Evolutionary conservation across 1,284 basidiomycete species (phyloP).

Genomic region (Boletus mariae): DNA sequence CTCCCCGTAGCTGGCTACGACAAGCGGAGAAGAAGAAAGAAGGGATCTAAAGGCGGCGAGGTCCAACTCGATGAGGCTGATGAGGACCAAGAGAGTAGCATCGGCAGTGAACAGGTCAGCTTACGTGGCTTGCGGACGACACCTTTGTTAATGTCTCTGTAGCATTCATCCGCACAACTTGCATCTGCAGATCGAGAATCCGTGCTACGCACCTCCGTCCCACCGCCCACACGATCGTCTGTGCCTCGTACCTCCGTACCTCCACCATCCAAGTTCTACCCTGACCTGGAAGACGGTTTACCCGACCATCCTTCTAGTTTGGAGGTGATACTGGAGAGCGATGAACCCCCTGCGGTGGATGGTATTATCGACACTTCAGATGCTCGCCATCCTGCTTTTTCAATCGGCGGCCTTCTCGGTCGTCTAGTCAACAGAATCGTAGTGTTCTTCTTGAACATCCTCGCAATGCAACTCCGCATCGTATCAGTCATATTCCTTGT

Average conservation of each 20-base stretch:
- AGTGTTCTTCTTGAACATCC: slow-evolving; percentile 37
- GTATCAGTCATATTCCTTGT: slow-evolving; percentile 25
- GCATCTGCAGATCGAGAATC: slow-evolving; percentile 17
- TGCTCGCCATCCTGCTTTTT: slow-evolving; percentile 33
- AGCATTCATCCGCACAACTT: slow-evolving; percentile 35
- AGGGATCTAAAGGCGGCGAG: slow-evolving; percentile 33
- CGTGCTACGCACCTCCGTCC: slow-evolving; percentile 20
- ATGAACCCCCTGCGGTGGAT: slow-evolving; percentile 41
- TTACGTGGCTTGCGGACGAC: neutral
- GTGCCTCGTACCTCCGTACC: slow-evolving; percentile 35
- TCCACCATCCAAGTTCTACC: slow-evolving; percentile 30
- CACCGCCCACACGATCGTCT: slow-evolving; percentile 30
- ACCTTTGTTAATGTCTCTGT: slow-evolving; percentile 9
- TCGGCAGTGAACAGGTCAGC: slow-evolving; percentile 36
- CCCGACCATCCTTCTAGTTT: slow-evolving; percentile 46
- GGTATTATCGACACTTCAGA: slow-evolving; percentile 27
- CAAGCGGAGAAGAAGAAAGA: slow-evolving; percentile 47
- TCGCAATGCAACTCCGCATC: slow-evolving; percentile 34
- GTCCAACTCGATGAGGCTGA: slow-evolving; percentile 27
- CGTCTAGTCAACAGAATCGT: slow-evolving; percentile 38
- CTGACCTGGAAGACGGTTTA: slow-evolving; percentile 38
- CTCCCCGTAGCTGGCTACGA: slow-evolving; percentile 64
- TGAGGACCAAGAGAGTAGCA: slow-evolving; percentile 32
- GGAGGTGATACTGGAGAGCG: slow-evolving; percentile 57
- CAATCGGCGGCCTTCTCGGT: slow-evolving; percentile 47